These are phyloP conservation scores for Nitzschia sp. DNA, from an alignment of 108 stramenopile species.

Conservation along the genomic window DNA sequence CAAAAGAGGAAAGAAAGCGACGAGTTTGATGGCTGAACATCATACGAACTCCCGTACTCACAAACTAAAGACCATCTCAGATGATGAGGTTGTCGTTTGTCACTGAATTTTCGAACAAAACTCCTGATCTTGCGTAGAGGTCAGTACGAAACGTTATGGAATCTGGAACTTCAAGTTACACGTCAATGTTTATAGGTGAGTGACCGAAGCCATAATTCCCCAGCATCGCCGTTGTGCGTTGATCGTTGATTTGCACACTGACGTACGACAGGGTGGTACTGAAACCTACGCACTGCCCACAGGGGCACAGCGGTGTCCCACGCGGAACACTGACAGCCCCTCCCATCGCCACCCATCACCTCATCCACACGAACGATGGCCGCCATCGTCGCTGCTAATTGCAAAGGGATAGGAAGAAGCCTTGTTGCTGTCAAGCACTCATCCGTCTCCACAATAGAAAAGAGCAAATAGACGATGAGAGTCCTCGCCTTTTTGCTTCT, in stretches of 20 bases:
- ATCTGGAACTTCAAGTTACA: neutral
- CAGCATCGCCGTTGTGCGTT: neutral
- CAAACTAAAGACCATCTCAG: neutral
- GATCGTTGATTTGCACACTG: slow-evolving; percentile 4
- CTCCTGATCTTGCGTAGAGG: neutral
- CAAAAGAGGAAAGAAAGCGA: neutral
- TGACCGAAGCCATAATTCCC: too few species aligned
- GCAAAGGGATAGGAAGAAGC: neutral
- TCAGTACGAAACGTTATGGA: neutral
- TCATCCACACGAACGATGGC: neutral
- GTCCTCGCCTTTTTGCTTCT: slow-evolving; percentile 63
- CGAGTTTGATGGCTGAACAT: neutral
- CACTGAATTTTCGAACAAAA: neutral
- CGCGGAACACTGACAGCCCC: neutral
- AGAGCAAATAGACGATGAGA: slow-evolving; percentile 51
- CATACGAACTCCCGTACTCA: neutral
- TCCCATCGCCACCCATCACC: slow-evolving; percentile 5
- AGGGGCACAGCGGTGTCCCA: too few species aligned
- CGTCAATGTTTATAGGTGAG: neutral
- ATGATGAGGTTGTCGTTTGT: slow-evolving; percentile 5
- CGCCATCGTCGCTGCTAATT: neutral
- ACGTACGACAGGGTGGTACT: slow-evolving; percentile 3
- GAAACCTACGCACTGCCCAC: neutral
- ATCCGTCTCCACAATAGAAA: neutral
- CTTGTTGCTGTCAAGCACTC: neutral